Percentiles rank a stretch among this genome's conserved stretches.
These are phyloP conservation scores for Geranium rotundifolium DNA, from an alignment of 345 rosid species.

Conservation along the genomic window DNA sequence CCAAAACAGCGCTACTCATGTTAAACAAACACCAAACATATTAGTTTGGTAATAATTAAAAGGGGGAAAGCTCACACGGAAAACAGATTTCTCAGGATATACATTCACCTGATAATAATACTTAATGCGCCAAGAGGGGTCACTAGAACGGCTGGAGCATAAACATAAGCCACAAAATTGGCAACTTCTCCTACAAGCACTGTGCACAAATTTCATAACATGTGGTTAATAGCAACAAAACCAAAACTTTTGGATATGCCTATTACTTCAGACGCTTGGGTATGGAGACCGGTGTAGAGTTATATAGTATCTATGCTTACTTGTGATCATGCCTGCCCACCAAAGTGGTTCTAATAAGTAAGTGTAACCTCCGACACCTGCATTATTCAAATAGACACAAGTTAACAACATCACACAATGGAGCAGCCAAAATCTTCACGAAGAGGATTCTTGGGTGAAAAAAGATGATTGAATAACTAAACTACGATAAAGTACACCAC, in stretches of 20 bases:
- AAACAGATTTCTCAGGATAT: neutral
- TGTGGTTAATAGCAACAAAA: neutral
- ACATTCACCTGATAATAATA: conserved; percentile 63
- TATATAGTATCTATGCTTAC: conserved; percentile 26
- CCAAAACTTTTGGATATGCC: no score
- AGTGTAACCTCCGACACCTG: conserved; percentile 83
- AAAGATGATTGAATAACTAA: no score
- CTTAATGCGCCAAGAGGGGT: conserved; percentile 91
- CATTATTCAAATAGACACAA: conserved; percentile 10
- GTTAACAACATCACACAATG: neutral
- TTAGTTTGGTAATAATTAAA: conserved; percentile 2
- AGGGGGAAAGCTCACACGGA: neutral
- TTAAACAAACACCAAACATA: conserved; percentile 10
- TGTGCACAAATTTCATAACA: conserved; percentile 13
- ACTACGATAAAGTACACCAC: no score
- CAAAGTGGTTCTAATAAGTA: conserved; percentile 88
- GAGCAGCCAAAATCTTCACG: neutral
- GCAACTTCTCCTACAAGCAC: conserved; percentile 90
- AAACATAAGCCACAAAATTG: conserved; percentile 83
- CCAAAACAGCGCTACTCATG: conserved; percentile 60
- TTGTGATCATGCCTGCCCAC: conserved; percentile 91
- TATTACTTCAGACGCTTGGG: neutral
- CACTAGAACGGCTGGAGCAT: conserved; percentile 89
- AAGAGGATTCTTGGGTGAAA: neutral
- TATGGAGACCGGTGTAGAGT: neutral